Base-by-base conservation (phyloP, 1,139 yeast genomes). In the Lodderomyces parapsilosis region DNA sequence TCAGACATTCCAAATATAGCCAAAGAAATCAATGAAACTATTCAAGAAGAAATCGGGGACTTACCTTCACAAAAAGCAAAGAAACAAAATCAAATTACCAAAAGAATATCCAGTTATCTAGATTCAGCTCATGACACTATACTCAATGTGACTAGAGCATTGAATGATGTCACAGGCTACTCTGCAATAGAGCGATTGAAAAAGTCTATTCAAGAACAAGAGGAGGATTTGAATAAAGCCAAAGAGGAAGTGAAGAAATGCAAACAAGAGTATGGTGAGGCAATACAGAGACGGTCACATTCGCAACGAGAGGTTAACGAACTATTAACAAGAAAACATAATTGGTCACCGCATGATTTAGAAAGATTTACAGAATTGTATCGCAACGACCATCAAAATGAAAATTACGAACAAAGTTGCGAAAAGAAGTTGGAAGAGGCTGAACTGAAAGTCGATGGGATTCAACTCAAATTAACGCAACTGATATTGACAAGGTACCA, bases 141-240 rank as follows among this genome's bases (percentile, higher is more conserved):
- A 2, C 76, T 83, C 48, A 76, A 83, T 0, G 91, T 93, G 0
- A 83, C 94, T 0, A 72, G 80, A 46, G 79, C 91, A 0, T 67
- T 93, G 36, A 94, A 94, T 58, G 96, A 91, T 56, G 83, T 90
- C 9, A 93, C 99, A 0, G 99, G 99, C 0, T 94, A 94, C 60
- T 77, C 93, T 0, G 74, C 85, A 10, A 88, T 94, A 46, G 96
- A 88, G 55, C 68, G 74, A 46, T 66, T 93, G 53, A 86, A 89
- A 62, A 61, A 70, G 31, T 65, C 78, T 1, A 89, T 89, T 22
- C 82, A 78, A 15, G 56, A 45, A 54, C 46, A 78, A 54, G 84
- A 80, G 50, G 53, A 55, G 10, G 79, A 76, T 33, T 64, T 89
- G 39, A 66, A 68, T 39, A 59, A 59, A 1, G 66, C 81, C 2